Evolutionary conservation across 2,329 filamentous ascomycete genomes (phyloP), one percentile per base, ranked within the genome.

Genomic region (Fusarium sp.): DNA sequence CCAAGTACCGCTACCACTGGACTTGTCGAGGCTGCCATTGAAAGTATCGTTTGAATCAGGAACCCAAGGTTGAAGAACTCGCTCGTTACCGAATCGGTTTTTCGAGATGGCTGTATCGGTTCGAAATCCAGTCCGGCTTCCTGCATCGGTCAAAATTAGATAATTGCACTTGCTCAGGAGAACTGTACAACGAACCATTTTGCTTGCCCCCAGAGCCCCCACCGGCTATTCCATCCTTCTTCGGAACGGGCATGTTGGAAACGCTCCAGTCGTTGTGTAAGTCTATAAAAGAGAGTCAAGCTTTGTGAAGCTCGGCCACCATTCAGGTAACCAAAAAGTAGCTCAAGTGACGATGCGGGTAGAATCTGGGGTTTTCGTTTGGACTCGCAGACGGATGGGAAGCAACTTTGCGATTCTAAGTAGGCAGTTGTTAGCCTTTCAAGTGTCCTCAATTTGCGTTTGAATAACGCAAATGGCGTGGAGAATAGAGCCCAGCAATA

Each of bases 91-190:
- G 48, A 87, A 83, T 70, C 91, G 88, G 75, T 87, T 88, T 71
- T 92, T 92, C 11, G 95, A 96, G 70, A 98, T 98, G 76, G 96
- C 93, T 37, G 89, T 85, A 78, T 98, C 95, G 27, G 95, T 98
- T 70, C 92, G 91, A 83, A 98, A 98, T 27, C 86, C 88, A 62
- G 87, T 82, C 44, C 89, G 84, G 73, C 87, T 86, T 69, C 92
- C 93, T 96, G 23, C 46, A 27, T 17, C 15, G 37, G 37, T n/a
- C 9, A 64, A 15, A n/a, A 26, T 61, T 67, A 73, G 70, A 69
- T 26, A 37, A 37, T 41, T n/a, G 18, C n/a, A 15, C 55, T 50
- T 48, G 40, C 13, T 13, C 41, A 40, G 30, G 15, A 60, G 26
- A 30, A 45, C 45, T 52, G 32, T 26, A 46, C n/a, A 46, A 76